A percentile compares a stretch with the other conserved stretches of the same genome.
Evolutionary conservation across 169 alveolate species (phyloP).

Genomic region (Babesia sp.): DNA sequence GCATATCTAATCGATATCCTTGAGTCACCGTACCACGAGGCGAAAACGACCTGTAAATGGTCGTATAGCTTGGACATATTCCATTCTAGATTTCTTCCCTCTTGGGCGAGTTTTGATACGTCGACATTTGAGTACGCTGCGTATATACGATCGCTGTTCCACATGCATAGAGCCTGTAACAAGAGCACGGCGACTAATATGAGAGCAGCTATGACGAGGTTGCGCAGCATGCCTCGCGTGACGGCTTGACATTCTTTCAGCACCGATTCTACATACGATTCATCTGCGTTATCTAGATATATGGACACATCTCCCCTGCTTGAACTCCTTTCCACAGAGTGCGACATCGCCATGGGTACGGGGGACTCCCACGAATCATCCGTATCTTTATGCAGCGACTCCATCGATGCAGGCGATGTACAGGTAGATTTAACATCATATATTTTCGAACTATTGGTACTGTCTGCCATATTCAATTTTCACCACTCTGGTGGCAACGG

Average conservation of each 20-base stretch:
- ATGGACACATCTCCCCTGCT: neutral
- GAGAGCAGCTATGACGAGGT: neutral
- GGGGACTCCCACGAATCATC: neutral
- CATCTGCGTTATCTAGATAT: neutral
- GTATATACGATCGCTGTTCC: conserved; percentile 36
- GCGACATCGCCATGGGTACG: neutral
- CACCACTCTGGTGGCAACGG: too few relatives aligned
- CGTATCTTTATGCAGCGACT: neutral
- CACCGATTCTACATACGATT: conserved; percentile 8
- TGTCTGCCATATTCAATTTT: neutral
- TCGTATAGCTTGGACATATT: conserved; percentile 65
- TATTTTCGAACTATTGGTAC: neutral
- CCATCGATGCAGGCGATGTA: neutral
- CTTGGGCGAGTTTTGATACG: conserved; percentile 41
- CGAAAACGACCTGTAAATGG: conserved; percentile 63
- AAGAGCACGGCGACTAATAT: conserved; percentile 16
- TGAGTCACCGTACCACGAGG: neutral
- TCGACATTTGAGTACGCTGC: neutral
- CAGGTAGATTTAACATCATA: neutral
- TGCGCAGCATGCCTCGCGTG: neutral
- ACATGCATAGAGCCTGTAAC: conserved; percentile 20
- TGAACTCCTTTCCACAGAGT: neutral
- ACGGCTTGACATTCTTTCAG: neutral
- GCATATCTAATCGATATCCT: conserved; percentile 23
- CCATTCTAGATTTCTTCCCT: conserved; percentile 24